Base-by-base conservation (phyloP, 1,284 basidiomycete genomes). In the Malassezia sympodialis region DNA sequence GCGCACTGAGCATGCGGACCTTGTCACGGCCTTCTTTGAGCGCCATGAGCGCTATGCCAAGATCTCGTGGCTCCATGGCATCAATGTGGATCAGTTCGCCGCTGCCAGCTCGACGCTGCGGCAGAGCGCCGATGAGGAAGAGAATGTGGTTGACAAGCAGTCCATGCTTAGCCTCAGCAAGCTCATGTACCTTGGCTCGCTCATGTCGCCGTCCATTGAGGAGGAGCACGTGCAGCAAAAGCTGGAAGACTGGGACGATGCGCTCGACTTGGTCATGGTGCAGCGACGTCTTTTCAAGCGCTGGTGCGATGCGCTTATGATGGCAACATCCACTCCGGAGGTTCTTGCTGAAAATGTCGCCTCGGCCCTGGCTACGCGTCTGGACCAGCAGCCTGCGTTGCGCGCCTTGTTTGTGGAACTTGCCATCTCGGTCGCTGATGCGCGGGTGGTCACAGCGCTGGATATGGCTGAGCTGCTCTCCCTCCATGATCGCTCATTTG, bases 111-210 rank as follows among this genome's bases (percentile, higher is more conserved):
- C 76, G 15, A 80, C 84, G 11, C 78, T 96, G 34, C 53, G 56
- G 12, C 66, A 69, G 15, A 87, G 86, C 59, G 80, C 86, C 4
- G 71, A 76, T 21, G 83, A 83, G 6, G 76, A 75, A 3, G 84
- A 84, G 76, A 31, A 40, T 12, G 17, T 63, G 31, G 32, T 37
- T 17, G 60, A 61, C 37, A 45, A 69, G 39, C 46, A 94, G 88
- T 79, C 93, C 46, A 85, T 90, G 80, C 81, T 93, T 51, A 91
- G 89, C 67, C 82, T 98, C 27, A 86, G 86, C 40, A 96, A 96
- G 76, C 81, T 98, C 6, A 80, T 86, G 0, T 83, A 87, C 55
- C 79, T 96, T 8, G 86, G 87, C 7, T 49, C 53, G 15, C 50
- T 65, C 17, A 39, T 39, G 37, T 19, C n/a, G 19, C 17, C 39